Conservation (phyloP, 2,329 filamentous ascomycete genomes). For the Xylariaceae sp. region DNA sequence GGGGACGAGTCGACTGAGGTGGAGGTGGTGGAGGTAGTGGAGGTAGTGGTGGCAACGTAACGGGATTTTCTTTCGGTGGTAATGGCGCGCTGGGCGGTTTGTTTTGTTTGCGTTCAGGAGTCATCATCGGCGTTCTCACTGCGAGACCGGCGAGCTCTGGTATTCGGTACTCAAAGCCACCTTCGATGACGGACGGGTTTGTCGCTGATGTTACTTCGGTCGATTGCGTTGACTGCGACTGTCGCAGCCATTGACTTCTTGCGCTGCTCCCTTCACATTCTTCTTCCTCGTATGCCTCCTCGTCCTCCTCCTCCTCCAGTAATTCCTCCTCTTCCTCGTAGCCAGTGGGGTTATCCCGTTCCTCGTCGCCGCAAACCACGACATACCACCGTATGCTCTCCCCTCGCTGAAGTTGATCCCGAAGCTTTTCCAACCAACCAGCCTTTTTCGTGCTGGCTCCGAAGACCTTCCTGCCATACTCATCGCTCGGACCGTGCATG, state of each 20-base stretch:
- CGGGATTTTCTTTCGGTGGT: constrained; percentile 14
- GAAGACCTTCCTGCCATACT: constrained; percentile 33
- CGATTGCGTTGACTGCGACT: constrained; percentile 24
- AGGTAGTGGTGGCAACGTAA: constrained; percentile 16
- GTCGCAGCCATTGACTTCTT: constrained; percentile 16
- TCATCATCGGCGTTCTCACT: constrained; percentile 17
- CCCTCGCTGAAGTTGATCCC: constrained; percentile 53
- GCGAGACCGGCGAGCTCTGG: constrained; percentile 29
- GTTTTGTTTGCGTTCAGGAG: constrained; percentile 23
- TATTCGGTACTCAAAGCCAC: constrained; percentile 33
- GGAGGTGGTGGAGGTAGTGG: constrained; percentile 20
- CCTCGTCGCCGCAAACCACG: constrained; percentile 59
- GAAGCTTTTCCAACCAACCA: constrained; percentile 54
- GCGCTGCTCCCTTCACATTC: constrained; percentile 20
- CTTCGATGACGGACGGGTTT: constrained; percentile 23
- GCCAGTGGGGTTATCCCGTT: constrained; percentile 43
- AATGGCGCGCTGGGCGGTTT: constrained; percentile 13
- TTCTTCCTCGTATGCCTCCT: constrained; percentile 27
- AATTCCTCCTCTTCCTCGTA: constrained; percentile 44
- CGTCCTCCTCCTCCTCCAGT: constrained; percentile 36
- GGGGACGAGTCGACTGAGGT: constrained; percentile 15
- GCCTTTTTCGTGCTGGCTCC: constrained; percentile 33
- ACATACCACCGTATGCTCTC: constrained; percentile 59
- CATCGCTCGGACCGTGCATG: constrained; percentile 40
- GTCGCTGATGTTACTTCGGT: constrained; percentile 21